Conservation (phyloP, 78 protist genomes). For the Dictyostelium purpureum region DNA sequence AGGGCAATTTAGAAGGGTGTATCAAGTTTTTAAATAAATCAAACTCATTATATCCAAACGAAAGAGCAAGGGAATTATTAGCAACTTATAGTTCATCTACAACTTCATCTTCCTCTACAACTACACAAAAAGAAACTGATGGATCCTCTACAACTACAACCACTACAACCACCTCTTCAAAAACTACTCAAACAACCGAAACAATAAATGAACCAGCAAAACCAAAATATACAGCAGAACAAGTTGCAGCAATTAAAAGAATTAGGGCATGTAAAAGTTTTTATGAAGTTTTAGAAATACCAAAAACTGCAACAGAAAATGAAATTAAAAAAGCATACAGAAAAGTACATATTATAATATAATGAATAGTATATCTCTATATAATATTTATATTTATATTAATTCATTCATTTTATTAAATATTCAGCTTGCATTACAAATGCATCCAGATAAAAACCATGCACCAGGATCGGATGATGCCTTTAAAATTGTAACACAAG, state of each 20-base stretch:
- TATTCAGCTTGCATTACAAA: conserved; percentile 61
- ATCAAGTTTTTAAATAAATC: conserved; percentile 69
- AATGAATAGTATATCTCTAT: not conserved
- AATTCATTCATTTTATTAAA: not conserved
- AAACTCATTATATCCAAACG: conserved; percentile 31
- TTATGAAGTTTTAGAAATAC: conserved; percentile 73
- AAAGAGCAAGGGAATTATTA: conserved; percentile 8
- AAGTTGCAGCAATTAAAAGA: conserved; percentile 43
- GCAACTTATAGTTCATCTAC: conserved; percentile 8
- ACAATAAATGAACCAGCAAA: conserved; percentile 6
- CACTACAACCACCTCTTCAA: not conserved
- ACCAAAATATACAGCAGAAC: conserved; percentile 68
- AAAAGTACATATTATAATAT: conserved; percentile 14
- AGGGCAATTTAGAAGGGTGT: conserved; percentile 37
- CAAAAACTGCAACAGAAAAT: conserved; percentile 49
- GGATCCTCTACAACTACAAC: not conserved
- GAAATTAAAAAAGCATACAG: conserved; percentile 74
- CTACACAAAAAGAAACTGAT: not conserved
- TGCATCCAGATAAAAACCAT: conserved; percentile 85
- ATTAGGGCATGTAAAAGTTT: conserved; percentile 60
- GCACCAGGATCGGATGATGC: conserved; percentile 88
- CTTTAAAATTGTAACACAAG: conserved; percentile 70
- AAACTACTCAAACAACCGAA: not conserved
- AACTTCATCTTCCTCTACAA: not conserved
- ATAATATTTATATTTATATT: not conserved